A percentile compares a stretch with the other conserved stretches of the same genome.
Evolutionary conservation across 176 grass and related monocot genomes (phyloP).

Genomic region (Avena eriantha): DNA sequence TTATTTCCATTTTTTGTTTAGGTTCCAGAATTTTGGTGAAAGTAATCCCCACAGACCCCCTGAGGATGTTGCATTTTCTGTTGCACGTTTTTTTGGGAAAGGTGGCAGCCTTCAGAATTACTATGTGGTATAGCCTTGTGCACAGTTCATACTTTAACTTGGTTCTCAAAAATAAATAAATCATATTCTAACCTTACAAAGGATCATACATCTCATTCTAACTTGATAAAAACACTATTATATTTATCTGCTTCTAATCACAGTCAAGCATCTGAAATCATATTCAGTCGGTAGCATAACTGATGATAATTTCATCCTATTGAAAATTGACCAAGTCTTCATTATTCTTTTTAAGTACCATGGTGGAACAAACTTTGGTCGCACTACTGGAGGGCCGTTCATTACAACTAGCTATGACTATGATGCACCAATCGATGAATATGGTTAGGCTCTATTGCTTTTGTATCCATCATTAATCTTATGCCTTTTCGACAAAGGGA

Average conservation of each 20-base stretch:
- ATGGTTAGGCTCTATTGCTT: constrained; percentile 57
- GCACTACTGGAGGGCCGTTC: constrained; percentile 93
- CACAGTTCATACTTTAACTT: constrained; percentile 24
- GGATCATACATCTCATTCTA: constrained; percentile 15
- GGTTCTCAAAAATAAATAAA: not conserved
- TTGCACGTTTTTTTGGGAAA: constrained; percentile 95
- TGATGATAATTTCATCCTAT: constrained; percentile 23
- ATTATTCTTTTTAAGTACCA: constrained; percentile 74
- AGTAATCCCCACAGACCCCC: constrained; percentile 90
- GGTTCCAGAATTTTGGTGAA: constrained; percentile 95
- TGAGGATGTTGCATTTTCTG: constrained; percentile 95
- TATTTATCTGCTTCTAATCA: constrained; percentile 12
- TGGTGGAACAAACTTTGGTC: constrained; percentile 95
- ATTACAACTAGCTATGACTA: constrained; percentile 99
- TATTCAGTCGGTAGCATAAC: constrained; percentile 6
- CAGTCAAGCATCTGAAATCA: not conserved
- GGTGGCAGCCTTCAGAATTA: constrained; percentile 94
- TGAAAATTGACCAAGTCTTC: constrained; percentile 36
- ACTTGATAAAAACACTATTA: constrained; percentile 1
- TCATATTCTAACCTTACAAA: constrained; percentile 19
- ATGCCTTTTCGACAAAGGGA: not conserved
- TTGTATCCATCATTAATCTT: constrained; percentile 26
- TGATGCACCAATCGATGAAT: constrained; percentile 99
- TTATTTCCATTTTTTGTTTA: constrained; percentile 45
- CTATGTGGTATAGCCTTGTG: constrained; percentile 71